These are phyloP conservation scores for Cytospora piceicola DNA, from an alignment of 2,329 filamentous ascomycete genomes.

Conservation along the genomic window DNA sequence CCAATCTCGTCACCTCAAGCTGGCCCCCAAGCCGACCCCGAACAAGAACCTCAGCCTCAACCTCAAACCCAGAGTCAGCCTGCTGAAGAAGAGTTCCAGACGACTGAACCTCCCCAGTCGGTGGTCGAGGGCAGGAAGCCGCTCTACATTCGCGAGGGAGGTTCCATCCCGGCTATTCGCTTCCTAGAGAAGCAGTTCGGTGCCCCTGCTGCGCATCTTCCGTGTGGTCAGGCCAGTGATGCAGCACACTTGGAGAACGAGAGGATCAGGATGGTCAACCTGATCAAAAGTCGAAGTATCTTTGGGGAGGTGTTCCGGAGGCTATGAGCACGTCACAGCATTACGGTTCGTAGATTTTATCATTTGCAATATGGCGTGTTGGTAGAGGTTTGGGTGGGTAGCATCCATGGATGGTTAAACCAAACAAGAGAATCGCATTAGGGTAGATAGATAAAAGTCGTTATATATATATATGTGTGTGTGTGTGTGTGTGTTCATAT, in stretches of 20 bases:
- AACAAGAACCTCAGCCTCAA: not conserved
- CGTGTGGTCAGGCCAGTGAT: constrained; percentile 93
- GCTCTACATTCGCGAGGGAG: constrained; percentile 93
- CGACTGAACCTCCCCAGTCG: not conserved
- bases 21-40: not conserved
- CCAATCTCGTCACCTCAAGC: not conserved
- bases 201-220: constrained; percentile 88
- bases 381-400: not conserved
- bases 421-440: not conserved
- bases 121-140: constrained; percentile 60
- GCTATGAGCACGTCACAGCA: constrained; percentile 46
- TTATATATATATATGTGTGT: no score
- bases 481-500: no score
- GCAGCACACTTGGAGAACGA: constrained; percentile 95
- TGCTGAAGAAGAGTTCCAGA: constrained; percentile 30
- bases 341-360: not conserved
- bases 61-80: not conserved
- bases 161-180: constrained; percentile 90
- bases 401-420: not conserved
- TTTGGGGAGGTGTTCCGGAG: constrained; percentile 83
- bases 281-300: constrained; percentile 90
- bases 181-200: constrained; percentile 94
- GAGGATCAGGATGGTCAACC: constrained; percentile 81
- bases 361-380: not conserved
- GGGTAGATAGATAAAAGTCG: not conserved